Evolutionary conservation across 2,329 filamentous ascomycete species (phyloP).

Genomic region (Aspergillus sp.): DNA sequence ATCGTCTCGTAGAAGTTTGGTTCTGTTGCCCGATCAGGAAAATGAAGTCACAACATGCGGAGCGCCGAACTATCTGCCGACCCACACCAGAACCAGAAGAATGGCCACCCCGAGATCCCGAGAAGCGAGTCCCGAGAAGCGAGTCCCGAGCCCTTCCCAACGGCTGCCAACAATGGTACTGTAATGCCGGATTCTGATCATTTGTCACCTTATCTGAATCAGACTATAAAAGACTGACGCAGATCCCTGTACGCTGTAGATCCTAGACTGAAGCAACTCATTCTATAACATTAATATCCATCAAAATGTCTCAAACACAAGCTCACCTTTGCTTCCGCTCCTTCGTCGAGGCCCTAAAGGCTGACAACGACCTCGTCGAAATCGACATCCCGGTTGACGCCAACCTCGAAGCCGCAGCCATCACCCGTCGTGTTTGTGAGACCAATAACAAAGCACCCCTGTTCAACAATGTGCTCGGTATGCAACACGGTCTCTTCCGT

Average conservation of each 20-base stretch:
- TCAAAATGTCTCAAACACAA: background rate
- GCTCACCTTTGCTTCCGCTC: constrained; percentile 38
- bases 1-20: too few relatives aligned
- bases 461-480: constrained; percentile 47
- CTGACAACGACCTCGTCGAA: constrained; percentile 41
- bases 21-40: too few relatives aligned
- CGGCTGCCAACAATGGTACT: background rate
- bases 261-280: too few relatives aligned
- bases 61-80: too few relatives aligned
- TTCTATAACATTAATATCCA: background rate
- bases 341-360: constrained; percentile 39
- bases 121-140: background rate
- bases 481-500: constrained; percentile 40
- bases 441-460: constrained; percentile 43
- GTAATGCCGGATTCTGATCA: too few relatives aligned
- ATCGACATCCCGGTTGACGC: constrained; percentile 39
- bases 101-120: background rate
- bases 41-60: too few relatives aligned
- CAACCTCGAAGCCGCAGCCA: constrained; percentile 43
- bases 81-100: too few relatives aligned
- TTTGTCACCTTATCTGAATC: too few relatives aligned
- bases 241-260: too few relatives aligned
- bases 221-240: too few relatives aligned
- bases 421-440: constrained; percentile 42
- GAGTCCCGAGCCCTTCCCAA: background rate